Base-by-base conservation (phyloP, 73 alveolate genomes). In the Paramecium biaurelia region DNA sequence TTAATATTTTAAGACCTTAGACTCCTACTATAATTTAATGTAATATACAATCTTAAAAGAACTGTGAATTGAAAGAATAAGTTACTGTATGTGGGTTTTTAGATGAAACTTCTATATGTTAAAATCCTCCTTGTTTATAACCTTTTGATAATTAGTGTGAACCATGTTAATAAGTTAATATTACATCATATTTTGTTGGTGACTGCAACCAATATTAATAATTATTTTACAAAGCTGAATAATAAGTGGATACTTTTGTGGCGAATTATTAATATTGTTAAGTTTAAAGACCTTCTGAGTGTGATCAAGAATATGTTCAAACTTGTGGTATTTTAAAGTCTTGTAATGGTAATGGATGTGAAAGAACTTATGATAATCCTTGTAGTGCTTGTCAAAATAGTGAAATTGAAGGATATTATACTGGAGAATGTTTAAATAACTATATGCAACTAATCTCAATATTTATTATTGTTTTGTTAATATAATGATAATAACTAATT, bases 101-200 rank as follows among this genome's bases (percentile, higher is more conserved):
- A 34, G 58, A 72, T 72, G 86, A 37, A 34, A 21, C 56, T 72
- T 30, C 86, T 15, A 37, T 72, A 4, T 72, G 86, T 72, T 35
- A 35, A 42, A 72, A 38, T 38, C 86, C 86, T 0, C 86, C 86
- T 32, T 72, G 86, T 72, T 38, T 32, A n/a, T 42, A 72, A 35
- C 86, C 86, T 12, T 72, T 72, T 20, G 59, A 35, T 72, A 72
- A 72, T 38, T 2, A 34, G 14, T 72, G 86, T 38, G 58, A 38
- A 18, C 57, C 86, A 14, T 72, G 86, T 10, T 20, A 72, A 72
- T 37, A 72, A 72, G 0, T 4, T n/a, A 72, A 72, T 72, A 72
- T 72, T 72, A 72, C 86, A 32, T 72, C 86, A 15, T 72, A 72
- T 72, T 72, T 35, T 72, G 21, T 35, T 35, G 86, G 86, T 12